Conservation (phyloP, 106 monocot species). For the Acorus calamus region DNA sequence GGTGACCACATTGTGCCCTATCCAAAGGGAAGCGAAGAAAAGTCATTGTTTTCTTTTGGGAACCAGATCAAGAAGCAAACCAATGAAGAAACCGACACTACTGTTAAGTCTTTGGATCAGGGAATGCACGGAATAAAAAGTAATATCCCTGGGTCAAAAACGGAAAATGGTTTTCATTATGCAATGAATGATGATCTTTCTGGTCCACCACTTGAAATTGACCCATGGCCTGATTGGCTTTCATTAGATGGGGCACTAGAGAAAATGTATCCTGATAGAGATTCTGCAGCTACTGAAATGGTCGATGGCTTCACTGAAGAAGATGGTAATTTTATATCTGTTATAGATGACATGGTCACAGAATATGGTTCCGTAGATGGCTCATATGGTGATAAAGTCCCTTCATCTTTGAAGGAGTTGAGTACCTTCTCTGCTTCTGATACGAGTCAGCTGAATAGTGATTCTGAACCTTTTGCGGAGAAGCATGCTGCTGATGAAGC, state of each 20-base stretch:
- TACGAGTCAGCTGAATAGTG: slow-evolving; percentile 33
- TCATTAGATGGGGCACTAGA: slow-evolving; percentile 15
- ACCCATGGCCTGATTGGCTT: slow-evolving; percentile 70
- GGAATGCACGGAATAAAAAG: slow-evolving; percentile 14
- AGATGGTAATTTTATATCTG: slow-evolving; percentile 7
- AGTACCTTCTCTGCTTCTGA: slow-evolving; percentile 19
- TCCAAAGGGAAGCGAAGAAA: slow-evolving; percentile 31
- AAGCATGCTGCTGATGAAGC: slow-evolving; percentile 25
- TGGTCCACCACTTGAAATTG: slow-evolving; percentile 41
- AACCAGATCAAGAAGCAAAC: slow-evolving; percentile 31
- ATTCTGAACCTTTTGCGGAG: slow-evolving; percentile 22
- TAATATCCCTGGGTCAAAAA: slow-evolving; percentile 15
- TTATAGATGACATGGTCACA: slow-evolving; percentile 20
- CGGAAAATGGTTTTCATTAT: slow-evolving; percentile 24
- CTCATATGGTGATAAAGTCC: neutral
- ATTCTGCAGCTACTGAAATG: slow-evolving; percentile 10
- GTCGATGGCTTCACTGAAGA: slow-evolving; percentile 9
- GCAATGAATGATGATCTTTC: slow-evolving; percentile 29
- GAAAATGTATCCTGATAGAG: neutral
- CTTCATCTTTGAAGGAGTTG: slow-evolving; percentile 8
- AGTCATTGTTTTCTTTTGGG: slow-evolving; percentile 7
- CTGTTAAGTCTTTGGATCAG: slow-evolving; percentile 19
- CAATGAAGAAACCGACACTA: slow-evolving; percentile 14
- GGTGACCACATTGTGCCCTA: slow-evolving; percentile 76
- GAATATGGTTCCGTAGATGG: slow-evolving; percentile 7